phyloP scores from a whole-genome alignment of 495 filamentous ascomycete genomes.

The Xylaria cubensis region DNA sequence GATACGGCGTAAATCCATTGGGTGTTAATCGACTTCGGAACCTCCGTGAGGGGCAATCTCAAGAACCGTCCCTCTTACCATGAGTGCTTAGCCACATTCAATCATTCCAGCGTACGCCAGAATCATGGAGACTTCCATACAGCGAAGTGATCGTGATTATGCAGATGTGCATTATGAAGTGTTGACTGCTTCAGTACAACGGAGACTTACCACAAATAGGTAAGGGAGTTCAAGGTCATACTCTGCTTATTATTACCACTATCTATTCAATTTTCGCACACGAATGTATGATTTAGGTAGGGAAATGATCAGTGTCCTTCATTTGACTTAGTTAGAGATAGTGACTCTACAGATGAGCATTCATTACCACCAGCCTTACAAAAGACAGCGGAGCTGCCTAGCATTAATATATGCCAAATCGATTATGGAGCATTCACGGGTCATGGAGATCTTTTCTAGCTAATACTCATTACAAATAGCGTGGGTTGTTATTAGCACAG shows the following conservation, averaged over 20 bases:
- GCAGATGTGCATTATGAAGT: not conserved
- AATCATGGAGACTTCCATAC: not conserved
- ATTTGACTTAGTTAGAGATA: not conserved
- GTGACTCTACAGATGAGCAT: not conserved
- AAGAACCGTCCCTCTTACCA: not conserved
- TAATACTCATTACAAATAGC: not conserved
- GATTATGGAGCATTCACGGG: not conserved
- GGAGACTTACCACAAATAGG: not conserved
- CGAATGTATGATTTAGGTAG: too few species aligned
- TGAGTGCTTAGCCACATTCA: not conserved
- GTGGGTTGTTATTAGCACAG: too few species aligned
- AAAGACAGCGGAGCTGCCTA: not conserved
- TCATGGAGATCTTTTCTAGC: not conserved
- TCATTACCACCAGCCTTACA: not conserved
- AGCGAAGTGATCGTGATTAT: not conserved
- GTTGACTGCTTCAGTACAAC: not conserved
- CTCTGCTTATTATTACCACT: too few species aligned
- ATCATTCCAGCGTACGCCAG: not conserved
- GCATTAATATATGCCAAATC: not conserved
- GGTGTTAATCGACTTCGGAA: constrained; percentile 34
- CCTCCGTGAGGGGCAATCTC: not conserved
- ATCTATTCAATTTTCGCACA: not conserved
- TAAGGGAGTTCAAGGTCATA: not conserved
- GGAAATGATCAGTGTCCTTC: not conserved
- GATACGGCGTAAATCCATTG: not conserved